Evolutionary conservation across 2,329 filamentous ascomycete genomes (phyloP).

Genomic region (Hirsutella rhossiliensis): DNA sequence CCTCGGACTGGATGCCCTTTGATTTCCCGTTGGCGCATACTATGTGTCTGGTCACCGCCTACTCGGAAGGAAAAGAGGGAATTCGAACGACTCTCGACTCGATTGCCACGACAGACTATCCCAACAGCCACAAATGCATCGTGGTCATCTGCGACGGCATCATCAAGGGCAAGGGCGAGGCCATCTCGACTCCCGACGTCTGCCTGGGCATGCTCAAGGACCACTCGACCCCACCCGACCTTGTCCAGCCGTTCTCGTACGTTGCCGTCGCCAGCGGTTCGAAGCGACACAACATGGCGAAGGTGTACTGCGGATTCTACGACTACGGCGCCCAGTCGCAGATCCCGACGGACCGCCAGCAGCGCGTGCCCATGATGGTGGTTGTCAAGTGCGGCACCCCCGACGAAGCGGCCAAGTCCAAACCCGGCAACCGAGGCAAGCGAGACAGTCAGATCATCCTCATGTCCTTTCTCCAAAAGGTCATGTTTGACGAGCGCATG

Average conservation of each 20-base stretch:
- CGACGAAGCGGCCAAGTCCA: slow-evolving; percentile 66
- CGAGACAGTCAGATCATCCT: slow-evolving; percentile 97
- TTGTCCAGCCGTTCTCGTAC: slow-evolving; percentile 87
- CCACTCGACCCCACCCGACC: slow-evolving; percentile 62
- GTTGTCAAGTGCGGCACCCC: slow-evolving; percentile 93
- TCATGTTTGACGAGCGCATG: slow-evolving; percentile 99
- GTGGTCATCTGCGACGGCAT: slow-evolving; percentile 94
- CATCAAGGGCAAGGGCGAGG: slow-evolving; percentile 91
- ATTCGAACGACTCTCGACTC: slow-evolving; percentile 91
- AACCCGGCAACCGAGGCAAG: slow-evolving; percentile 96
- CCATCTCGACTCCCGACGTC: slow-evolving; percentile 78
- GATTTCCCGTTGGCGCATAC: slow-evolving; percentile 88
- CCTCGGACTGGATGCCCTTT: slow-evolving; percentile 94
- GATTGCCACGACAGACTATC: slow-evolving; percentile 94
- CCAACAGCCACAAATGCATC: slow-evolving; percentile 97
- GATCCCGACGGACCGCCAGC: slow-evolving; percentile 77
- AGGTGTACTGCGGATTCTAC: slow-evolving; percentile 96
- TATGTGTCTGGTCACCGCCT: slow-evolving; percentile 90
- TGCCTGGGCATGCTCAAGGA: slow-evolving; percentile 92
- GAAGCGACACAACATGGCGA: slow-evolving; percentile 99
- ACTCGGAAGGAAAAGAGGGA: slow-evolving; percentile 90
- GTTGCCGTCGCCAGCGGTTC: slow-evolving; percentile 91
- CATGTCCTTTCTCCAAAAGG: slow-evolving; percentile 99
- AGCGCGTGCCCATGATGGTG: slow-evolving; percentile 95
- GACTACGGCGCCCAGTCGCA: slow-evolving; percentile 77